These are phyloP conservation scores for Hanseniaspora nectarophila DNA, from an alignment of 805 yeast genomes.

Conservation along the genomic window DNA sequence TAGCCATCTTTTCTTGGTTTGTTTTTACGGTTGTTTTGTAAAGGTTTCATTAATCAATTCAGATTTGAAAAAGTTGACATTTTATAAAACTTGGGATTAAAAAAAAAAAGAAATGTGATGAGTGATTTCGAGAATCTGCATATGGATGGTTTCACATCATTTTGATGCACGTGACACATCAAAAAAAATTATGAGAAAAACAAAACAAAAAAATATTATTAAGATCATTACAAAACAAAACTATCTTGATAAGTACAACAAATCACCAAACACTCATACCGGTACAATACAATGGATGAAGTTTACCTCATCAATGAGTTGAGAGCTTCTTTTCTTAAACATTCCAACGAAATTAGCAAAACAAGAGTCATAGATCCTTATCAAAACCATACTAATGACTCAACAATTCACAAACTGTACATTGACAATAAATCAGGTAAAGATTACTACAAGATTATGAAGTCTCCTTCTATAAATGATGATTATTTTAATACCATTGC, in stretches of 20 bases:
- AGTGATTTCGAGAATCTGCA: no score
- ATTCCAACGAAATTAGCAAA: constrained; percentile 10
- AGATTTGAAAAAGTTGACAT: no score
- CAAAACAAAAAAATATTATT: no score
- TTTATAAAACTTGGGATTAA: no score
- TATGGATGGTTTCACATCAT: no score
- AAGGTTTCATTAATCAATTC: no score
- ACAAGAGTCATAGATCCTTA: constrained; percentile 8
- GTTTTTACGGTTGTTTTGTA: no score
- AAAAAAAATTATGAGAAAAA: no score
- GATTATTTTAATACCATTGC: constrained; percentile 9
- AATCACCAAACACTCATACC: neutral
- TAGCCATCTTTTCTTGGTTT: neutral
- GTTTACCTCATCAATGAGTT: constrained; percentile 11
- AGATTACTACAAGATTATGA: constrained; percentile 3
- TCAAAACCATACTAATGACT: neutral
- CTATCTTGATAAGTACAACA: neutral
- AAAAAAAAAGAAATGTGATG: no score
- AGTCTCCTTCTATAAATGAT: constrained; percentile 13
- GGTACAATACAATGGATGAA: constrained; percentile 3
- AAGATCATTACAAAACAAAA: no score
- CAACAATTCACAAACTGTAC: neutral
- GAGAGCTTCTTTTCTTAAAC: constrained; percentile 13
- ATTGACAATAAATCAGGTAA: constrained; percentile 4
- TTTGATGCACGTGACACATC: no score